Percentiles rank a stretch among this genome's conserved stretches.
Conservation (phyloP, 83 land plant genomes). For the Diphasiastrum complanatum region DNA sequence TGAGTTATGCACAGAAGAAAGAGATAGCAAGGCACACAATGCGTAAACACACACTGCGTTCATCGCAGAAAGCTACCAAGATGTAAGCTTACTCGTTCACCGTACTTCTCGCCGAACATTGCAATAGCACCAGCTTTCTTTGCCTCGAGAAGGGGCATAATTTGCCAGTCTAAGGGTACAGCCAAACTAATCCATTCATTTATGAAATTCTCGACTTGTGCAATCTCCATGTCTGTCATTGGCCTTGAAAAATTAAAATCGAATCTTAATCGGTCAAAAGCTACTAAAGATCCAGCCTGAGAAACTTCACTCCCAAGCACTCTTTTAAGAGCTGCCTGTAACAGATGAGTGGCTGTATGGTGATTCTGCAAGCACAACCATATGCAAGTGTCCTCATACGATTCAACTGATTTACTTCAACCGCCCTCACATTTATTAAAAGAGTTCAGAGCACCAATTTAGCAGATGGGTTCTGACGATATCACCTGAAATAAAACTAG, state of each 20-base stretch:
- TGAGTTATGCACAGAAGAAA: no score
- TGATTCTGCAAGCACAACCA: slow-evolving; percentile 54
- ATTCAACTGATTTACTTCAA: no score
- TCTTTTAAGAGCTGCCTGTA: slow-evolving; percentile 83
- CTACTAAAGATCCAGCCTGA: slow-evolving; percentile 94
- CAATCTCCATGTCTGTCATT: slow-evolving; percentile 54
- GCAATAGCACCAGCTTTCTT: slow-evolving; percentile 89
- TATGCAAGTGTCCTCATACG: no score
- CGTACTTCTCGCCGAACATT: slow-evolving; percentile 98
- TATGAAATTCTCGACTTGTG: slow-evolving; percentile 53
- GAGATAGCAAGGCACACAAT: no score
- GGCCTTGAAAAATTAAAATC: slow-evolving; percentile 83
- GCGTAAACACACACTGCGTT: no score
- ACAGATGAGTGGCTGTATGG: slow-evolving; percentile 94
- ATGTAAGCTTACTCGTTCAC: slow-evolving; percentile 53
- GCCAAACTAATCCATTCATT: slow-evolving; percentile 83
- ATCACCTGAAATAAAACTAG: no score
- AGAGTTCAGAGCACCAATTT: no score
- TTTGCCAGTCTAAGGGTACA: slow-evolving; percentile 49
- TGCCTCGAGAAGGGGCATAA: slow-evolving; percentile 73
- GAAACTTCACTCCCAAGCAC: slow-evolving; percentile 80
- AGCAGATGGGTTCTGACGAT: no score
- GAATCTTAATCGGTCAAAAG: slow-evolving; percentile 88
- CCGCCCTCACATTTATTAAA: no score
- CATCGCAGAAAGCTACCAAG: no score